Evolutionary conservation across 2,329 filamentous ascomycete genomes (phyloP), one percentile per base, ranked within the genome.

Genomic region (Neonectria ditissima): DNA sequence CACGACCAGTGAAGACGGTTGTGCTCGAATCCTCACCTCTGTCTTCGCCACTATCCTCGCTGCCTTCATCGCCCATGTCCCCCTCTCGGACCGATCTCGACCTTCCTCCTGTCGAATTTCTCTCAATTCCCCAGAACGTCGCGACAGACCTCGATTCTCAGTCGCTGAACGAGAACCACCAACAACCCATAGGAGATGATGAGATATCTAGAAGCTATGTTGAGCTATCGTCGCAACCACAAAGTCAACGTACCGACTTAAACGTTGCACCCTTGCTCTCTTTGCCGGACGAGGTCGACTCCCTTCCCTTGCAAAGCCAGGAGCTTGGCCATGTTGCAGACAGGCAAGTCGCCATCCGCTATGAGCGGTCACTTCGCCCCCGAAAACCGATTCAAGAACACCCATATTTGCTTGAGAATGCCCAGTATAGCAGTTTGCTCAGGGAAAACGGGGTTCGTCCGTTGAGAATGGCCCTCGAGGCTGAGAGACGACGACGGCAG

Each of bases 361-460:
- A 80, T 48, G 80, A 82, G 64, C 81, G 86, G 34, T 86, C 83
- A 4, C 76, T 89, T n/a, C 81, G 87, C 7, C 85, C 86, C 1
- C 82, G 87, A 20, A 89, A 88, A 64, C 86, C 86, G 1, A 89
- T 89, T 7, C 87, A 89, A 70, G 80, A 88, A 69, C 86, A 88
- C 47, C 87, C 87, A 4, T 89, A 89, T 65, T 75, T 84, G 6
- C 76, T 88, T 4, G 87, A 89, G 65, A 84, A 82, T 70, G 85
- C 81, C 0, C 81, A 83, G 28, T 88, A 88, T 72, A 83, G 82
- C 58, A 84, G 77, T 3, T 75, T 81, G 20, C 82, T 88, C 68
- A 86, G 83, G 69, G 81, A 82, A 4, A 86, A 86, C 60, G 87
- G 87, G 24, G 75, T 89, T 28, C 83, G 81, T 55, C 87, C 87